These are phyloP conservation scores for Aureobasidium uvarum DNA, from an alignment of 2,329 filamentous ascomycete genomes.

Conservation along the genomic window DNA sequence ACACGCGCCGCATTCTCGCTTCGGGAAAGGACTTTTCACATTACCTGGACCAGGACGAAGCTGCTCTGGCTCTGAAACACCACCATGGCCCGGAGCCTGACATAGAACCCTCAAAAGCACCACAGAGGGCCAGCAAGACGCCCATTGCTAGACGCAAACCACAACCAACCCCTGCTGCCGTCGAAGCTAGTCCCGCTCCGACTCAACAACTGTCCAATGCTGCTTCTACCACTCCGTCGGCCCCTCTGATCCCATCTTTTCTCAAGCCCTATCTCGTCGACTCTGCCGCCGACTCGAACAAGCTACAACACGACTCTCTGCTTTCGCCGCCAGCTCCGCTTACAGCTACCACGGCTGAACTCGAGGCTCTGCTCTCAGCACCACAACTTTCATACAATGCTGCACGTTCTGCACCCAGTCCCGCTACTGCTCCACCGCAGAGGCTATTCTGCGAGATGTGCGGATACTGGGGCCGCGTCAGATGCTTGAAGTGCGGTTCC, in stretches of 20 bases:
- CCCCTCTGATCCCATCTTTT: background rate
- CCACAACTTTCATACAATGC: conserved; percentile 68
- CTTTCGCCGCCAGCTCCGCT: conserved; percentile 32
- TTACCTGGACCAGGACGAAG: conserved; percentile 76
- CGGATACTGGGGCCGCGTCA: conserved; percentile 76
- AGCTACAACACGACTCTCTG: conserved; percentile 20
- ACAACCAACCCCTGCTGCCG: conserved; percentile 41
- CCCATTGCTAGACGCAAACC: conserved; percentile 37
- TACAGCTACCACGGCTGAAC: conserved; percentile 46
- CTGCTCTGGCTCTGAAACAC: conserved; percentile 47
- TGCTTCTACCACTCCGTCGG: conserved; percentile 3
- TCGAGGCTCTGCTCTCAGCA: conserved; percentile 61
- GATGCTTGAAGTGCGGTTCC: conserved; percentile 74
- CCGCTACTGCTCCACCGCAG: conserved; percentile 48
- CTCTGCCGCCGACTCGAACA: background rate
- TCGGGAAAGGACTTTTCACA: conserved; percentile 82
- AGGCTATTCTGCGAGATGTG: conserved; percentile 74
- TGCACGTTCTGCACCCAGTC: conserved; percentile 49
- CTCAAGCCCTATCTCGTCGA: conserved; percentile 30
- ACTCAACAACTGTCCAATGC: conserved; percentile 5
- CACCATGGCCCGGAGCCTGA: conserved; percentile 33
- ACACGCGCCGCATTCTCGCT: conserved; percentile 72
- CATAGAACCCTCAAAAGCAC: conserved; percentile 5
- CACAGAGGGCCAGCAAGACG: conserved; percentile 39
- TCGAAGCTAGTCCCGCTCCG: conserved; percentile 44